phyloP scores from a whole-genome alignment of 805 yeast species.

The Hanseniaspora singularis region DNA sequence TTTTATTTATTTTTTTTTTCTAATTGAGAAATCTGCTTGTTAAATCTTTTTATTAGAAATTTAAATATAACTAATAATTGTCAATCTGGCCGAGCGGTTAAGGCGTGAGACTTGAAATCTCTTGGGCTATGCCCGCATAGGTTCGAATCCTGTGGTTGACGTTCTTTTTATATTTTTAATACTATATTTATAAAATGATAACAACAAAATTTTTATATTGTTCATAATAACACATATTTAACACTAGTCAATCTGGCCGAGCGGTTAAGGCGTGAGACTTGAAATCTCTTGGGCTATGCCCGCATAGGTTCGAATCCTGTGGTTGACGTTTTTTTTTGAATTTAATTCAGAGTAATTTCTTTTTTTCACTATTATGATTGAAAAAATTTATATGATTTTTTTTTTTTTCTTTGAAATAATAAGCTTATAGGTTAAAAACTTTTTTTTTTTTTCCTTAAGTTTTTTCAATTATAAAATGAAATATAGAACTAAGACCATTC shows the following conservation, averaged over 20 bases:
- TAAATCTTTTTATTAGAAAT: not conserved
- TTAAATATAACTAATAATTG: slow-evolving; percentile 19
- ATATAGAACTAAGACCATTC: too few relatives aligned
- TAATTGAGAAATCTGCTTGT: not conserved
- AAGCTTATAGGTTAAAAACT: not conserved
- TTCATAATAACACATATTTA: too few relatives aligned
- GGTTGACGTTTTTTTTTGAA: slow-evolving; percentile 79
- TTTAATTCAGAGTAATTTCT: too few relatives aligned
- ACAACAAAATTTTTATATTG: not conserved
- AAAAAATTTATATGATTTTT: too few relatives aligned
- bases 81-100: slow-evolving; percentile 87
- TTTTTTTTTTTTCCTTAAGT: too few relatives aligned
- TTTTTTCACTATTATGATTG: too few relatives aligned
- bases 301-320: slow-evolving; percentile 99
- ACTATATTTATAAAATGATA: not conserved
- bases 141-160: slow-evolving; percentile 99
- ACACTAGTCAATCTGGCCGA: slow-evolving; percentile 84
- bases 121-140: slow-evolving; percentile 87
- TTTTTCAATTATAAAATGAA: too few relatives aligned
- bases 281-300: slow-evolving; percentile 66
- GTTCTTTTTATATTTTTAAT: slow-evolving; percentile 39
- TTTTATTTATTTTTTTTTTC: not conserved
- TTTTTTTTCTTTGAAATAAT: not conserved
- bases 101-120: slow-evolving; percentile 81
- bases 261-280: slow-evolving; percentile 93